A percentile compares a stretch with the other conserved stretches of the same genome.
Evolutionary conservation across 345 rosid genomes (phyloP).

Genomic region (Linum usitatissimum): DNA sequence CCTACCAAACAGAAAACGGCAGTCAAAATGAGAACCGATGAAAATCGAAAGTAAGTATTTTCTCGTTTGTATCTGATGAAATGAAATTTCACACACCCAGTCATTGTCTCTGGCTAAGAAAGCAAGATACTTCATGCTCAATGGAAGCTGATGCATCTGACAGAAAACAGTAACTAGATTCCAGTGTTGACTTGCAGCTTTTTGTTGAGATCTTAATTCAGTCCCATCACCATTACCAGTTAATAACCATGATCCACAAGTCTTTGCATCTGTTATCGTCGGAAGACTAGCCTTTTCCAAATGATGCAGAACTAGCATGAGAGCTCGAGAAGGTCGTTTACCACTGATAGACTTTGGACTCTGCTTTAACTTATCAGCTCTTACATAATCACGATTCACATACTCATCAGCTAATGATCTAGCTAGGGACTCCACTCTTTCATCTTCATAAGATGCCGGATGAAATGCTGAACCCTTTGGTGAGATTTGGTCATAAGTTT

Average conservation of each 20-base stretch:
- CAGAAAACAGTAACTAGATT: conserved; percentile 79
- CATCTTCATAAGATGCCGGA: conserved; percentile 39
- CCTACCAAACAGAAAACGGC: conserved; percentile 38
- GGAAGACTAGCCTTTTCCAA: conserved; percentile 97
- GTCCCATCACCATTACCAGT: conserved; percentile 82
- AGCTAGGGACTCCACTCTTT: conserved; percentile 67
- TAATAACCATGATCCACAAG: conserved; percentile 88
- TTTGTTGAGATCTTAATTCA: conserved; percentile 75
- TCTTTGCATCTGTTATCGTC: conserved; percentile 41
- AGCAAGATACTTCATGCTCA: conserved; percentile 88
- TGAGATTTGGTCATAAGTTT: conserved; percentile 36
- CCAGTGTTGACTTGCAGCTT: conserved; percentile 83
- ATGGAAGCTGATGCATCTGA: conserved; percentile 82
- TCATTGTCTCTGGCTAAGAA: conserved; percentile 90
- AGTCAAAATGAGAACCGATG: conserved; percentile 15
- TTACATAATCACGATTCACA: conserved; percentile 37
- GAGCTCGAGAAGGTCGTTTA: conserved; percentile 44
- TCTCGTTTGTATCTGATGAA: background rate
- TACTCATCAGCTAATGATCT: conserved; percentile 81
- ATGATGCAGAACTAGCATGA: conserved; percentile 69
- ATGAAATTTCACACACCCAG: conserved; percentile 51
- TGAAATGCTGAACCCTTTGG: conserved; percentile 54
- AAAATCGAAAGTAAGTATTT: background rate
- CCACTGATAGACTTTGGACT: conserved; percentile 21
- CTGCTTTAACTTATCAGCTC: conserved; percentile 34